Conservation (phyloP, 768 basidiomycete species). For the Dictyophora rubrovolvata region DNA sequence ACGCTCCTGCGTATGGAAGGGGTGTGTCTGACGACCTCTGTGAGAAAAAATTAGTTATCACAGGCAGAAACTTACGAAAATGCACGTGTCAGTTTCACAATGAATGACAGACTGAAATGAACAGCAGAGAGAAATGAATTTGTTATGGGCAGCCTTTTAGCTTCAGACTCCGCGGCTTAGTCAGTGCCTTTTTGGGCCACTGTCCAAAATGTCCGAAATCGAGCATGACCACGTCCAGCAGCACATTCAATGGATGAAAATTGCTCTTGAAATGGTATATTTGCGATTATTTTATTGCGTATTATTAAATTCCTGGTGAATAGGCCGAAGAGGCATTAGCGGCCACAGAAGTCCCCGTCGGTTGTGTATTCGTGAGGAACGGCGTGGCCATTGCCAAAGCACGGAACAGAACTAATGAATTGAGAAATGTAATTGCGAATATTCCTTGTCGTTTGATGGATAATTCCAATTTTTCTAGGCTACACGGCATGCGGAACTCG, state of each 20-base stretch:
- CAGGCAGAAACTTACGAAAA: too few species aligned
- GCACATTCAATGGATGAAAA: conserved; percentile 60
- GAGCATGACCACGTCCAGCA: conserved; percentile 6
- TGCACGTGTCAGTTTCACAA: too few species aligned
- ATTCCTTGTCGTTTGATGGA: neutral
- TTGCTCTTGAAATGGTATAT: conserved; percentile 73
- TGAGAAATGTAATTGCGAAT: conserved; percentile 60
- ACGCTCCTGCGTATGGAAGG: too few species aligned
- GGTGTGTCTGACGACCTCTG: too few species aligned
- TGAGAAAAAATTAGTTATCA: too few species aligned
- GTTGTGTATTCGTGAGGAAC: conserved; percentile 86
- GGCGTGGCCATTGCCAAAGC: conserved; percentile 73
- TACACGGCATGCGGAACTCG: conserved; percentile 94
- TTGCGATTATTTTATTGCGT: neutral
- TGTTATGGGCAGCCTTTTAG: neutral
- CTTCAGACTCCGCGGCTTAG: neutral
- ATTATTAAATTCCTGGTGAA: conserved; percentile 10
- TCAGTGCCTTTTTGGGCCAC: neutral
- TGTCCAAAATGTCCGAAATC: neutral
- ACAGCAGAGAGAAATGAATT: too few species aligned
- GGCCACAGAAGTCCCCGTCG: conserved; percentile 88
- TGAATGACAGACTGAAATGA: too few species aligned
- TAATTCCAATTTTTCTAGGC: conserved; percentile 41
- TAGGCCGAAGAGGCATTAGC: conserved; percentile 81
- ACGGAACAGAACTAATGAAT: conserved; percentile 89